Conservation (phyloP, 768 basidiomycete species). For the Podaxis rugospora region DNA sequence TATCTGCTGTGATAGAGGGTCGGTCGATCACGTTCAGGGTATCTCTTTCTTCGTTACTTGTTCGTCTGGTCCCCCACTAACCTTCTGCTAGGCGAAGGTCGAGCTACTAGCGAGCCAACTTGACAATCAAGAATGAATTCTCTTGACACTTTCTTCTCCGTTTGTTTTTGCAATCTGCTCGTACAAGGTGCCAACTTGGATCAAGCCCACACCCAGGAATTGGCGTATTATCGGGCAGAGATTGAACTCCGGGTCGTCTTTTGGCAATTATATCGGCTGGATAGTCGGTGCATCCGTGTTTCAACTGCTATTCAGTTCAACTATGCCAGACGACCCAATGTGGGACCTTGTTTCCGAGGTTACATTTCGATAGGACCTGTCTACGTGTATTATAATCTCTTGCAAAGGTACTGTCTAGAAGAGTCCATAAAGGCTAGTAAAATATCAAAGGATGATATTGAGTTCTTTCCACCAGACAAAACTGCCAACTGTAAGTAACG, state of each 20-base stretch:
- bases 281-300: background rate
- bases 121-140: conserved; percentile 12
- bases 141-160: conserved; percentile 3
- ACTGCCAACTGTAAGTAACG: conserved; percentile 44
- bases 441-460: conserved; percentile 32
- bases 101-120: conserved; percentile 15
- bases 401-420: background rate
- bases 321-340: background rate
- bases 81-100: conserved; percentile 22
- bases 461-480: conserved; percentile 65
- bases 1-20: conserved; percentile 63
- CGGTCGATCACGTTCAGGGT: conserved; percentile 65
- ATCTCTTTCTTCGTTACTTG: conserved; percentile 19
- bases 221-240: conserved; percentile 80
- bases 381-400: background rate
- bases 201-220: conserved; percentile 48
- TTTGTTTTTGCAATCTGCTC: conserved; percentile 38
- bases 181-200: conserved; percentile 75
- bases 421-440: conserved; percentile 8
- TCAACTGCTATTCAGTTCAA: background rate
- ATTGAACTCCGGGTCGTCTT: conserved; percentile 25
- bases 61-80: background rate
- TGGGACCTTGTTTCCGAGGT: background rate
- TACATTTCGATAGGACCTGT: background rate
- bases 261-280: background rate